These are phyloP conservation scores for Saccharomycopsis selenospora DNA, from an alignment of 805 yeast genomes.

Conservation along the genomic window DNA sequence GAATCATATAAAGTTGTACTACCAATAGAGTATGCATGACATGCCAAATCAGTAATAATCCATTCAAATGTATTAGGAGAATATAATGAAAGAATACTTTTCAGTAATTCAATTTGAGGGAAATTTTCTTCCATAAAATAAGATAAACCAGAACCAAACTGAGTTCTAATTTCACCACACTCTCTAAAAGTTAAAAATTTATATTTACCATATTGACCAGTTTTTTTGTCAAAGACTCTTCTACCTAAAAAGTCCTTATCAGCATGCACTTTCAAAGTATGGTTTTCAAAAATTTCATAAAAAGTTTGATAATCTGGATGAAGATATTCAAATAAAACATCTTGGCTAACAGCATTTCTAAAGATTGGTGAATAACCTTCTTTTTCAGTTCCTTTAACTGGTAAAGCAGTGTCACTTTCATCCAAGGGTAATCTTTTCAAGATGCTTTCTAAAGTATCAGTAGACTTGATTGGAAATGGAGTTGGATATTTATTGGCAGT, in stretches of 20 bases:
- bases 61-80: conserved; percentile 54
- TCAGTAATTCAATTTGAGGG: conserved; percentile 24
- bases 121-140: conserved; percentile 25
- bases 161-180: conserved; percentile 31
- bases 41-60: conserved; percentile 62
- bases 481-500: too few species aligned
- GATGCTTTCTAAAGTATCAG: not conserved
- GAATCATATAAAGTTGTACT: conserved; percentile 52
- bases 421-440: not conserved
- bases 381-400: conserved; percentile 25
- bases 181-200: conserved; percentile 29
- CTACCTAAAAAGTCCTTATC: conserved; percentile 28
- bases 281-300: conserved; percentile 27
- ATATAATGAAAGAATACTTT: conserved; percentile 23
- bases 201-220: conserved; percentile 11
- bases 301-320: conserved; percentile 34
- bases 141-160: conserved; percentile 42
- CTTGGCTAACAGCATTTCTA: conserved; percentile 36
- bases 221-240: not conserved
- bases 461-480: not conserved
- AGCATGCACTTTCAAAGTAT: conserved; percentile 23
- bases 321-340: conserved; percentile 20
- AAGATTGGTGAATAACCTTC: conserved; percentile 47
- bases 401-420: not conserved
- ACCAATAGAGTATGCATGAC: conserved; percentile 46